Evolutionary conservation across 129 eudicot species (phyloP).

Genomic region (Tagetes patula): DNA sequence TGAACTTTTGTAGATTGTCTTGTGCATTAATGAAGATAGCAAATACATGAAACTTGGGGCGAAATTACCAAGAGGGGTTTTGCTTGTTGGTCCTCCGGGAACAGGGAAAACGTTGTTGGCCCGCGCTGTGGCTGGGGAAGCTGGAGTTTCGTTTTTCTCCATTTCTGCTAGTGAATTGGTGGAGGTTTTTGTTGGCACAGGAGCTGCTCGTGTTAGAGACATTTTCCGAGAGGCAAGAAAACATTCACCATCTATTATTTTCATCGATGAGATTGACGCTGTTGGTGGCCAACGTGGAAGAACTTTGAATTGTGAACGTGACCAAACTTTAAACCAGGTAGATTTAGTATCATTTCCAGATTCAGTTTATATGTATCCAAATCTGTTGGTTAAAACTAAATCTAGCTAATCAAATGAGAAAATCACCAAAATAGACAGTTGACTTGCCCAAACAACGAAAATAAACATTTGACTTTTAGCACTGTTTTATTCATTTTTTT

Average conservation of each 20-base stretch:
- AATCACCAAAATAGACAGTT: too few species aligned
- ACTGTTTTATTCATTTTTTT: too few species aligned
- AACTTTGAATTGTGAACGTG: conserved; percentile 61
- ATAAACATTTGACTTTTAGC: too few species aligned
- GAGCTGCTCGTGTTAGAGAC: conserved; percentile 45
- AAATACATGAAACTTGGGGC: conserved; percentile 47
- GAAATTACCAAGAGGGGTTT: conserved; percentile 38
- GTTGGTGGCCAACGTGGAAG: conserved; percentile 68
- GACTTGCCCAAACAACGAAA: too few species aligned
- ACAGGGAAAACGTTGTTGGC: conserved; percentile 60
- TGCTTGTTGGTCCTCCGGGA: conserved; percentile 62
- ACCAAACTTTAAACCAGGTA: conserved; percentile 63
- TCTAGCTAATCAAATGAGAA: too few species aligned
- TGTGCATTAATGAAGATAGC: conserved; percentile 49
- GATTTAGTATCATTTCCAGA: background rate
- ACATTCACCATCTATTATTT: conserved; percentile 47
- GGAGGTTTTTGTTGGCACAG: conserved; percentile 41
- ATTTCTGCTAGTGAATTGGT: conserved; percentile 43
- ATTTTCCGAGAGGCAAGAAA: conserved; percentile 48
- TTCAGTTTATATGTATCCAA: background rate
- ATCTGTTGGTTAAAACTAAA: background rate
- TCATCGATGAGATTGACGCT: conserved; percentile 55
- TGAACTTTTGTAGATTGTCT: conserved; percentile 42
- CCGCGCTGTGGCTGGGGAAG: conserved; percentile 54
- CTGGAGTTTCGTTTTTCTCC: conserved; percentile 39